A percentile compares a stretch with the other conserved stretches of the same genome.
phyloP scores from a whole-genome alignment of 305 asterid genomes.

The Plantago lanceolata region DNA sequence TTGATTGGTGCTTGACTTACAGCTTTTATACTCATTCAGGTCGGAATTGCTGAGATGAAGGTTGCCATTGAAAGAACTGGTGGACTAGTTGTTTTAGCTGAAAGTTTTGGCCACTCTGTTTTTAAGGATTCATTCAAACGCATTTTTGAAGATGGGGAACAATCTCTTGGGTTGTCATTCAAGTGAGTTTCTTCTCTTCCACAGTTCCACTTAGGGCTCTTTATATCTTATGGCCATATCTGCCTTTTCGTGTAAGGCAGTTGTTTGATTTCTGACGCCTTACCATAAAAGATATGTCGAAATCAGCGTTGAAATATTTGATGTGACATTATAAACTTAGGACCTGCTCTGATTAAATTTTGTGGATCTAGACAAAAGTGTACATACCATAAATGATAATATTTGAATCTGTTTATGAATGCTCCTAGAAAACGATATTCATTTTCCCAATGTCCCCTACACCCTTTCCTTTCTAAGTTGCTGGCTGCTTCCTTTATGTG shows the following conservation, averaged over 20 bases:
- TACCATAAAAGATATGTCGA: neutral
- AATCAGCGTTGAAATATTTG: too few relatives aligned
- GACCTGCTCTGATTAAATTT: too few relatives aligned
- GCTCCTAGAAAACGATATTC: too few relatives aligned
- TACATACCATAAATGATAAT: too few relatives aligned
- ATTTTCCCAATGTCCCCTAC: too few relatives aligned
- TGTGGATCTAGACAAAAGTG: too few relatives aligned
- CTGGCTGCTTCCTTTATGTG: too few relatives aligned
- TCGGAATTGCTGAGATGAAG: conserved; percentile 99
- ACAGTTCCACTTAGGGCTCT: conserved; percentile 5
- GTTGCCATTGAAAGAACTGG: conserved; percentile 93
- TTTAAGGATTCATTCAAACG: conserved; percentile 93
- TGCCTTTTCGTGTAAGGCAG: neutral
- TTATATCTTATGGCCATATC: neutral
- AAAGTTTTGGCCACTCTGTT: conserved; percentile 99
- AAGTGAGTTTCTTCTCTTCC: conserved; percentile 54
- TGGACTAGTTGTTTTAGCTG: conserved; percentile 92
- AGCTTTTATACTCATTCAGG: conserved; percentile 44
- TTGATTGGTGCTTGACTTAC: conserved; percentile 22
- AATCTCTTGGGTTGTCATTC: conserved; percentile 86
- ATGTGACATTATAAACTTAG: too few relatives aligned
- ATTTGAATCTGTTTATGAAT: too few relatives aligned
- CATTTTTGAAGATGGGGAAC: conserved; percentile 81
- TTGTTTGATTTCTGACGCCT: neutral
- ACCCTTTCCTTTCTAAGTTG: too few relatives aligned